Conservation (phyloP, 1,284 basidiomycete species). For the Ceraceosorus guamensis region DNA sequence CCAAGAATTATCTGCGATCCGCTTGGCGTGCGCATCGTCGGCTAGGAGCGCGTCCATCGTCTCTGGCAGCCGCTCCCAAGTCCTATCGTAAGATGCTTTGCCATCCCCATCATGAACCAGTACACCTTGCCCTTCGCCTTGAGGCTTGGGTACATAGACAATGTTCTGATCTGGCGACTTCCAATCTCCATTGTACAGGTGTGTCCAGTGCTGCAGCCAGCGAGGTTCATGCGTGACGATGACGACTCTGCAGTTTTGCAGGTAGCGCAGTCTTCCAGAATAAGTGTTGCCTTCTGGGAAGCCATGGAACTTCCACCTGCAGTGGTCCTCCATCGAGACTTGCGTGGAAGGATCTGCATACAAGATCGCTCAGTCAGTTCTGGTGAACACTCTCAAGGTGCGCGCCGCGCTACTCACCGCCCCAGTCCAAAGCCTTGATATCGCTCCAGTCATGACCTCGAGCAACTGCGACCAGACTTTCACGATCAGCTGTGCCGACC, state of each 20-base stretch:
- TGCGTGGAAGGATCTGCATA: background rate
- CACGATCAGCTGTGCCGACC: conserved; percentile 36
- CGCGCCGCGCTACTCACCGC: background rate
- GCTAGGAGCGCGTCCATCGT: conserved; percentile 30
- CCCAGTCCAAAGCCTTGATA: conserved; percentile 30
- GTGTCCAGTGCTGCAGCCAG: conserved; percentile 44
- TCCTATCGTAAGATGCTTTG: conserved; percentile 12
- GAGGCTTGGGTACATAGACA: conserved; percentile 31
- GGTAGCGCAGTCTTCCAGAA: conserved; percentile 33
- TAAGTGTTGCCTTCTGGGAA: conserved; percentile 44
- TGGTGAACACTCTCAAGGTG: background rate
- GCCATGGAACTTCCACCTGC: conserved; percentile 42
- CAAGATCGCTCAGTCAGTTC: background rate
- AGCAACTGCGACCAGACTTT: conserved; percentile 21
- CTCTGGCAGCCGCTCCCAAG: conserved; percentile 36
- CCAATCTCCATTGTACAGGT: conserved; percentile 37
- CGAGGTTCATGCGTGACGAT: conserved; percentile 39
- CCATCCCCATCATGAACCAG: conserved; percentile 22
- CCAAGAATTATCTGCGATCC: conserved; percentile 41
- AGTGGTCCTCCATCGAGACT: conserved; percentile 39
- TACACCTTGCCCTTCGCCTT: conserved; percentile 11
- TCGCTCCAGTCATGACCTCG: conserved; percentile 34
- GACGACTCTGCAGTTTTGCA: conserved; percentile 39
- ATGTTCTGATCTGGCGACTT: conserved; percentile 42
- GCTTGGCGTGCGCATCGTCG: conserved; percentile 27